Base-by-base conservation (phyloP, 768 basidiomycete species). In the Termitomyces sp. region DNA sequence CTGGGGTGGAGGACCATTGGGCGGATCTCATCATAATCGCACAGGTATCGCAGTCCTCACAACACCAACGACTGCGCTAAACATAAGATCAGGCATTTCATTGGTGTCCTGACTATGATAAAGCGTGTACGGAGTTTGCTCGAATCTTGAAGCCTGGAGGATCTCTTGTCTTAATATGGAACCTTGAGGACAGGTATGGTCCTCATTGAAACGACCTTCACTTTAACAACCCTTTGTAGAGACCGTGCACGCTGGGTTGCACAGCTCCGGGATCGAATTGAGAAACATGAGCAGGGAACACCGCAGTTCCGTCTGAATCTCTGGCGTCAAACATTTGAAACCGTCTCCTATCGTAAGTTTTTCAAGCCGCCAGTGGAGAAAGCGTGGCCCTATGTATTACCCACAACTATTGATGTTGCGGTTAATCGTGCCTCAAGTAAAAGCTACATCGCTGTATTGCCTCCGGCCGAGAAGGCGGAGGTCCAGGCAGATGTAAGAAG, bases 31-130 rank as follows among this genome's bases (percentile, higher is more conserved):
- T 93, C 18, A 74, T 91, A 53, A 81, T 91, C 36, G 92, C 91
- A 5, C 89, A 91, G 79, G 88, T 86, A 63, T 18, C 67, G 58
- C 30, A 20, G 5, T 55, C 0, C 14, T 52, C 12, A 20, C 18
- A 30, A 5, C 7, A 13, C n/a, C 44, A 16, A 43, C 43, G 42
- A 45, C 30, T 37, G 22, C 14, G 10, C 16, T 44, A 50, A 61
- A 52, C 1, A 36, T 2, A 48, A 47, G 27, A 13, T 48, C 24
- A 58, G 87, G 95, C 95, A 16, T 97, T 88, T 71, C 95, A 98
- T 74, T 98, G 95, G 95, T 91, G 90, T 61, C 88, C 88, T 10
- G 83, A 95, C 68, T 88, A 86, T 67, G 81, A 84, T 46, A 77
- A 75, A 53, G 93, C 95, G 0, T 79, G 83, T 20, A 72, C 72